phyloP scores from a whole-genome alignment of 2,329 filamentous ascomycete species.

The Cryphonectria carpinicola region DNA sequence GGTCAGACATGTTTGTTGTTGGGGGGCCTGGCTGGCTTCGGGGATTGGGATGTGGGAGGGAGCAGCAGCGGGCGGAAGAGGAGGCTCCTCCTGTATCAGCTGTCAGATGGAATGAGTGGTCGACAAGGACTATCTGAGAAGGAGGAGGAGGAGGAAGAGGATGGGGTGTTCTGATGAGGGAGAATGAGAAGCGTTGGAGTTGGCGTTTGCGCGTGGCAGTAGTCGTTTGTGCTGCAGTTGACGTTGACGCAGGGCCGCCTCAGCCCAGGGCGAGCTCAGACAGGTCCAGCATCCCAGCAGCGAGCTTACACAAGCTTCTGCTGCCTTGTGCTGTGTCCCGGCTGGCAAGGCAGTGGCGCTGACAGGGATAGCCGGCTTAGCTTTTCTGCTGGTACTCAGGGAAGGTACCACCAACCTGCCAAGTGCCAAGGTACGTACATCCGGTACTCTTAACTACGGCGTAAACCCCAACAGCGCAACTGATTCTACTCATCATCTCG shows the following conservation, averaged over 20 bases:
- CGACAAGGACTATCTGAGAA: not conserved
- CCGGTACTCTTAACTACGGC: not conserved
- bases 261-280: not conserved
- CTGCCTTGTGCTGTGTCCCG: constrained; percentile 39
- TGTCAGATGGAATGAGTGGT: not conserved
- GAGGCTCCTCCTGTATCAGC: not conserved
- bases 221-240: constrained; percentile 3
- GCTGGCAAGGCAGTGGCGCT: not conserved
- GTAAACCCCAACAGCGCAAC: not conserved
- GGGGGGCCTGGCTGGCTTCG: not conserved
- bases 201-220: not conserved
- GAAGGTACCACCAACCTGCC: not conserved
- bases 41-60: constrained; percentile 6
- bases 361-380: not conserved
- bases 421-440: not conserved
- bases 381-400: too few relatives aligned
- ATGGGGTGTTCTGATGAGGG: not conserved
- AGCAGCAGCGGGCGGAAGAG: constrained; percentile 8
- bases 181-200: not conserved
- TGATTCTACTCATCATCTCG: not conserved
- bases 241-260: constrained; percentile 18
- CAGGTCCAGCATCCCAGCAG: not conserved
- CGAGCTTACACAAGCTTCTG: constrained; percentile 45
- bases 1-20: constrained; percentile 54
- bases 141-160: not conserved